Evolutionary conservation across 495 filamentous ascomycete species (phyloP).

Genomic region (Penicillium desertorum): DNA sequence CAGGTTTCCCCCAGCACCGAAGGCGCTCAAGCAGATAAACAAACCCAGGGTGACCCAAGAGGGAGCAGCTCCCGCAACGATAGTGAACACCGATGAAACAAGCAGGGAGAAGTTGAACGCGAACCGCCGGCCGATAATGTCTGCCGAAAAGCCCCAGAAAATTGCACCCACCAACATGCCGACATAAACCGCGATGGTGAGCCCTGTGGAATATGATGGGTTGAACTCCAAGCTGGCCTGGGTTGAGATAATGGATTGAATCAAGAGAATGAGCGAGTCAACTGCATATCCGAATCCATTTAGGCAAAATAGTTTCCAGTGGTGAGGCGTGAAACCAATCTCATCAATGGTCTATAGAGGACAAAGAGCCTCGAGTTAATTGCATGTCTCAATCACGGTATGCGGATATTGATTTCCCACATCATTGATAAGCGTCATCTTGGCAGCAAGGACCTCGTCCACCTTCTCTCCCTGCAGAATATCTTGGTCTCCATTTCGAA

Average conservation of each 20-base stretch:
- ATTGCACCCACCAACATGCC: conserved; percentile 50
- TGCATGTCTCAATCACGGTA: neutral
- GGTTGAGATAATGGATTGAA: conserved; percentile 54
- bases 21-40: conserved; percentile 47
- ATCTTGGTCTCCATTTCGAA: neutral
- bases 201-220: conserved; percentile 31
- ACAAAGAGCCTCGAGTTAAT: neutral
- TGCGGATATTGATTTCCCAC: conserved; percentile 40
- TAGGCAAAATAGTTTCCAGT: conserved; percentile 65
- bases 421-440: conserved; percentile 70
- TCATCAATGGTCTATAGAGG: conserved; percentile 61
- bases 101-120: conserved; percentile 55
- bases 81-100: conserved; percentile 48
- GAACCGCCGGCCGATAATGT: conserved; percentile 54
- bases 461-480: conserved; percentile 21
- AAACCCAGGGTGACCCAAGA: conserved; percentile 51
- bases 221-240: conserved; percentile 56
- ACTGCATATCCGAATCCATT: conserved; percentile 72
- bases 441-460: conserved; percentile 64
- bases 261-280: conserved; percentile 65
- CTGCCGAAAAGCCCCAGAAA: conserved; percentile 55
- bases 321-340: conserved; percentile 68
- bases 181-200: conserved; percentile 22
- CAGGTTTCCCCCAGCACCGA: conserved; percentile 64
- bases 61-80: conserved; percentile 49